These are phyloP conservation scores for Ehretia macrophylla DNA, from an alignment of 257 asterid species.

Conservation along the genomic window DNA sequence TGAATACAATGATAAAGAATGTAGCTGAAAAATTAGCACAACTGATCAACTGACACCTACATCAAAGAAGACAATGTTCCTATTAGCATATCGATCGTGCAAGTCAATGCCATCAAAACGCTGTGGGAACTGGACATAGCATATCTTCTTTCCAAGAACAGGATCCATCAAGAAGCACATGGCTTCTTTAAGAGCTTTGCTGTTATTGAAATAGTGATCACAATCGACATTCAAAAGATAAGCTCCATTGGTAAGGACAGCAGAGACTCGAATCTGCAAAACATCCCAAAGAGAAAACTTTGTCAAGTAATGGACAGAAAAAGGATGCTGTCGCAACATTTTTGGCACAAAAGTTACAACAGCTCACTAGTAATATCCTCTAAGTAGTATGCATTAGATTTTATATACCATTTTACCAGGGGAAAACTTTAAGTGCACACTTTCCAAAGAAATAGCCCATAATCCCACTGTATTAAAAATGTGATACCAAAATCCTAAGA, in stretches of 20 bases:
- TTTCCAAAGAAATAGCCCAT: no score
- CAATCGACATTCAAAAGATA: constrained; percentile 40
- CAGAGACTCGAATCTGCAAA: constrained; percentile 37
- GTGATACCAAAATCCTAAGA: no score
- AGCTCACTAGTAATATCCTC: no score
- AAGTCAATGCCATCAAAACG: constrained; percentile 75
- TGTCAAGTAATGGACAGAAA: neutral
- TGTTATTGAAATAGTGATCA: constrained; percentile 42
- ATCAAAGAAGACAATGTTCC: constrained; percentile 51
- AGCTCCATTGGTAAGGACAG: constrained; percentile 44
- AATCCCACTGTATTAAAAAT: no score
- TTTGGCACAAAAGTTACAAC: no score
- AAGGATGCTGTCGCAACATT: neutral
- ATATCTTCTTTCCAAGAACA: constrained; percentile 32
- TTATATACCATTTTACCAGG: no score
- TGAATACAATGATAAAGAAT: neutral
- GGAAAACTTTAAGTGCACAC: no score
- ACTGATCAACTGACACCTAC: constrained; percentile 19
- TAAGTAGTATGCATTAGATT: no score
- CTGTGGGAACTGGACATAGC: constrained; percentile 45
- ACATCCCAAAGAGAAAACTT: neutral
- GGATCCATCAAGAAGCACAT: constrained; percentile 48
- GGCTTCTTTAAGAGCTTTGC: constrained; percentile 42
- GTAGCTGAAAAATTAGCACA: neutral
- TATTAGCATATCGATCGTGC: constrained; percentile 73